Evolutionary conservation across 2,329 filamentous ascomycete genomes (phyloP), one percentile per base, ranked within the genome.

Genomic region (Phoma sp.): DNA sequence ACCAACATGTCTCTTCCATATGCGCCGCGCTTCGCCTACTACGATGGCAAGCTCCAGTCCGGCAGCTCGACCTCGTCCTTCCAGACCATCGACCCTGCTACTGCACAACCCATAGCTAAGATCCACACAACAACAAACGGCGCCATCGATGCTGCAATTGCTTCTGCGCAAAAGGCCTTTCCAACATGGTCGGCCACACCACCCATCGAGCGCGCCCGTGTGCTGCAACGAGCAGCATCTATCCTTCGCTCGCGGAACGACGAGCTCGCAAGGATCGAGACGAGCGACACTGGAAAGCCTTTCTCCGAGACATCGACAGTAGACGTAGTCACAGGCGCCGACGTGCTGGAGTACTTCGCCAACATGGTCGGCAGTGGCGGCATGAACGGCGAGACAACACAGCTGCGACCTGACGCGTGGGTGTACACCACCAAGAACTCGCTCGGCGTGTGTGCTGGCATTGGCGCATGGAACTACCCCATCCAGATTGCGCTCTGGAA

Each of bases 401-500:
- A 87, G 50, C 80, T 96, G 34, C 83, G 92, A 32, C 81, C 87
- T 43, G 87, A 91, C 62, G 91, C 91, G 4, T 92, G 88, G 84
- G 86, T 95, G 30, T 92, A 93, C 75, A 93, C 90, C 10, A 88
- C 86, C 68, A 93, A 95, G 73, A 89, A 91, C 64, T 83, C 92
- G 5, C 79, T 96, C 15, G 92, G 92, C 21, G 91, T 95, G 12
- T 96, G 91, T 72, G 92, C 85, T 12, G 92, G 90, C 52, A 96
- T 96, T 62, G 92, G 91, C 49, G 92, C 92, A 12, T 96, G 91
- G 91, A 96, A 96, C 76, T 96, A 96, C 71, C 92, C 92, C 11
- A 90, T 96, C 60, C 91, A 96, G 74, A 96, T 96, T 25, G 91
- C 91, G 7, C 81, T 96, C 1, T 96, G 91, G 91, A 96, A 96